phyloP scores from a whole-genome alignment of 2,329 filamentous ascomycete genomes.

The Ophiostoma himal-ulmi region DNA sequence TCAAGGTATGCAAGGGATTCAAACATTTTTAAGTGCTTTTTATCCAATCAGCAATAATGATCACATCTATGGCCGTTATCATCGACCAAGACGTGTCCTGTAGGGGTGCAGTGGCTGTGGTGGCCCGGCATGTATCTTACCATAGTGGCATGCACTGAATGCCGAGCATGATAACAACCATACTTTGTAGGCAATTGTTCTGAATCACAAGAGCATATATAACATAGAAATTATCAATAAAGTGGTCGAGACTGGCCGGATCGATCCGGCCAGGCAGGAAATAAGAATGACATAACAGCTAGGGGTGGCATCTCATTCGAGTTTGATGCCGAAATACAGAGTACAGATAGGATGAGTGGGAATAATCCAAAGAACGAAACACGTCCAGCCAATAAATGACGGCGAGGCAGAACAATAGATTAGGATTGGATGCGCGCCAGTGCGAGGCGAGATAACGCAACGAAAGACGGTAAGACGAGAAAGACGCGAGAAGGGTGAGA shows the following conservation, averaged over 20 bases:
- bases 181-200: background rate
- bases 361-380: background rate
- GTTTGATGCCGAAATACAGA: no score
- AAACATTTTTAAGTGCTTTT: no score
- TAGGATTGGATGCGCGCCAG: constrained; percentile 15
- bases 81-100: background rate
- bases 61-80: background rate
- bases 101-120: background rate
- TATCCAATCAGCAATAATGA: background rate
- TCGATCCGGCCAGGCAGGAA: background rate
- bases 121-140: no score
- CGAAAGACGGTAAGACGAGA: constrained; percentile 20
- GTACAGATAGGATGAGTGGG: background rate
- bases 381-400: no score
- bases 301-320: no score
- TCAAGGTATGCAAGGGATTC: no score
- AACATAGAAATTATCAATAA: no score
- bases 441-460: constrained; percentile 20
- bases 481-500: background rate
- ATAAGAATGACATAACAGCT: background rate
- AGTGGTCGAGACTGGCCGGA: background rate
- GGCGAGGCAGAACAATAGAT: background rate
- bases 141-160: background rate
- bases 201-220: no score
- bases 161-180: background rate